These are phyloP conservation scores for Ogataea methylovora DNA, from an alignment of 805 yeast species.

Conservation along the genomic window DNA sequence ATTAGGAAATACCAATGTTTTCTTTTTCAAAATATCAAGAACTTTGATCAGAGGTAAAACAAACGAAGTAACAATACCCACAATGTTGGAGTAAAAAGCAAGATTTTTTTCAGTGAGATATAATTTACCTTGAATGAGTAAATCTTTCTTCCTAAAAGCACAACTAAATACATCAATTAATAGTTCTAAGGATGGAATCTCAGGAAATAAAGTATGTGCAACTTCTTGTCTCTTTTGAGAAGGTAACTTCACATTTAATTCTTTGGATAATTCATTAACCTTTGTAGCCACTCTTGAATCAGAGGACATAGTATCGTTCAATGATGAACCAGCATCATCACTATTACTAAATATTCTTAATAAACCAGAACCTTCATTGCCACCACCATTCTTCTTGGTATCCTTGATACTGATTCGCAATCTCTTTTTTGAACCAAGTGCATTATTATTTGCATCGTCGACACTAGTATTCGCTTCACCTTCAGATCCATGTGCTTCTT, in stretches of 20 bases:
- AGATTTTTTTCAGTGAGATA: conserved; percentile 49
- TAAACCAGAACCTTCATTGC: background rate
- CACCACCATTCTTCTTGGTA: no score
- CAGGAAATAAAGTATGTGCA: conserved; percentile 52
- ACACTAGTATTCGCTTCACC: no score
- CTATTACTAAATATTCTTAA: background rate
- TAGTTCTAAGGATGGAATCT: conserved; percentile 41
- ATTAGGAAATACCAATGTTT: conserved; percentile 63
- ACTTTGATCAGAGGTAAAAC: conserved; percentile 54
- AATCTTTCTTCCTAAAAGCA: conserved; percentile 55
- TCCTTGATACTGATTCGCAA: no score
- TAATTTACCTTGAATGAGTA: conserved; percentile 59
- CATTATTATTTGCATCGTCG: no score
- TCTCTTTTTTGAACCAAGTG: no score
- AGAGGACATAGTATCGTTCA: no score
- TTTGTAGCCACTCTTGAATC: background rate
- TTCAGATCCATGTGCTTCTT: no score
- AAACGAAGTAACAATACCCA: conserved; percentile 59
- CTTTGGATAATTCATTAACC: conserved; percentile 6
- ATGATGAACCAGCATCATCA: background rate
- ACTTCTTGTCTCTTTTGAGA: conserved; percentile 48
- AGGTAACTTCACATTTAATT: conserved; percentile 26
- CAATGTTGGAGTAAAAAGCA: conserved; percentile 58
- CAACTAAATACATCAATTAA: conserved; percentile 58
- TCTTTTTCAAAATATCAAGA: conserved; percentile 54